Base-by-base conservation (phyloP, 192 early-diverging fungal genomes). In the Polychytrium aggregatum region DNA sequence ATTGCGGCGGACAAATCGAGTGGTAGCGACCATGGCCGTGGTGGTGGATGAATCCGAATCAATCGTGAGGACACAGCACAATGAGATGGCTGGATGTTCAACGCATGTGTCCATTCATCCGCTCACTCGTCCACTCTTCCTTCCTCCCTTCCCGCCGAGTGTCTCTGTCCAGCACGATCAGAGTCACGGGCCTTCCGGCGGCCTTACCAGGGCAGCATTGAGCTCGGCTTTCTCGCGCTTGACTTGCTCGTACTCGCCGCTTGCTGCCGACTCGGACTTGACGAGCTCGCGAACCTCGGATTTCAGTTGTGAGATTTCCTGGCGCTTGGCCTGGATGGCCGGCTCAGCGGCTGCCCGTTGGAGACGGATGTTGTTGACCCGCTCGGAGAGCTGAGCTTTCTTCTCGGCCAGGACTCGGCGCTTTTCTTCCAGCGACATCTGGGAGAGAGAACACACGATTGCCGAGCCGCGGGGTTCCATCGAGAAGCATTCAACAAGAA, bases 281-380 rank as follows among this genome's bases (percentile, higher is more conserved):
- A 58, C 52, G n/a, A 77, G 48, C 34, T 70, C 71, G 25, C 67
- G 62, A n/a, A 85, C 62, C 30, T 84, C 79, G 13, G 69, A 63
- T 14, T 53, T 60, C 26, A 82, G 41, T 5, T 28, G 50, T n/a
- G 58, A 44, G 61, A 78, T 87, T 10, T 37, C 40, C 25, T 81
- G 71, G 17, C 70, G 60, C 11, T 73, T 51, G 6, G 48, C 57
- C 27, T 65, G 63, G 9, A 71, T 60, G 28, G 57, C 59, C 4
- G 80, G 79, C 38, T 65, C 53, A 38, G 84, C 72, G 20, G 66
- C 65, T 5, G 68, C 68, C 0, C 73, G 64, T 42, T 78, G 67
- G 14, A 72, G 53, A 38, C 77, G 63, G 47, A 36, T 13, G 2
- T 58, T 59, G 29, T 71, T 73, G 30, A 86, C 75, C 26, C 63